Evolutionary conservation across 129 eudicot species (phyloP), one percentile per base, ranked within the genome.

Genomic region (Centaurea solstitialis): DNA sequence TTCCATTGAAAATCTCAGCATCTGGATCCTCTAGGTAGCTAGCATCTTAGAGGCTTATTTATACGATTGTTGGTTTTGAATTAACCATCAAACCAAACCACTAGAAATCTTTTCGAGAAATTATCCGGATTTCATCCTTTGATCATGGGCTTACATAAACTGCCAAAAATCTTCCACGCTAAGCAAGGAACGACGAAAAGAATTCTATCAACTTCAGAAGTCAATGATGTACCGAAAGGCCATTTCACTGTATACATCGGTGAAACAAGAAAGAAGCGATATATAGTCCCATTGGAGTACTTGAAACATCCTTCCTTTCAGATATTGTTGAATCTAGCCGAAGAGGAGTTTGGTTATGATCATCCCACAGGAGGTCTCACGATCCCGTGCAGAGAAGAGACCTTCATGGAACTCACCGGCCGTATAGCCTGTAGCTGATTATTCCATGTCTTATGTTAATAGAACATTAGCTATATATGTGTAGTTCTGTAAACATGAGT

Each of bases 321-420:
- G 24, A 72, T 70, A 0, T 61, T 89, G 74, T 28, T 89, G 5
- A 41, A 65, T 30, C 75, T 10, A 4, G 88, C 91, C 1, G 91
- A 87, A 74, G 90, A 90, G 76, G 90, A 90, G 37, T 90, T 77
- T 17, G 91, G 94, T 7, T 90, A 81, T 62, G 73, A 87, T 57
- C 89, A 87, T 80, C 91, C 91, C 5, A 87, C 78, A 82, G 93
- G 91, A 4, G 91, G 89, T 68, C 84, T 90, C 66, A 87, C 94
- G 15, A 87, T 90, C 64, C 91, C 91, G 7, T 90, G 90, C 61
- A 74, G 79, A 11, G 83, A 80, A 41, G 81, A 88, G 9, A 57
- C 47, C 12, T 85, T 85, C 76, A 62, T 79, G 26, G 28, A 73
- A 68, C 76, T 84, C 68, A 73, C 70, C 4, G 64, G 65, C 4